A percentile compares a stretch with the other conserved stretches of the same genome.
phyloP scores from a whole-genome alignment of 2,329 filamentous ascomycete genomes.

The Graphilbum fragrans region DNA sequence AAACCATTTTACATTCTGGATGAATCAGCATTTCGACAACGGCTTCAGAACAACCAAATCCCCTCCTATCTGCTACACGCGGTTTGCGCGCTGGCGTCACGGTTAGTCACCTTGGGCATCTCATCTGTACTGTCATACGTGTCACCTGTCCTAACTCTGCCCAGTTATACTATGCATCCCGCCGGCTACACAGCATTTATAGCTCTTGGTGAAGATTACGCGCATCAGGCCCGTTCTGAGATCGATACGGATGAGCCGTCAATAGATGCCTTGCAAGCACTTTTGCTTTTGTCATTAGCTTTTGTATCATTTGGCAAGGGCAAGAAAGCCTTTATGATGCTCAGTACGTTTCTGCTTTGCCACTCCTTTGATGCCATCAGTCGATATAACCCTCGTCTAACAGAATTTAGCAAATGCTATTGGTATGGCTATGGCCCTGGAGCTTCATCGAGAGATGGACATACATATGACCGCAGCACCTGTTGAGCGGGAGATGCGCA shows the following conservation, averaged over 20 bases:
- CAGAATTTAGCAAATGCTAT: slow-evolving; percentile 51
- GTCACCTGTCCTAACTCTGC: background rate
- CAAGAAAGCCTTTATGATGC: slow-evolving; percentile 77
- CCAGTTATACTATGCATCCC: slow-evolving; percentile 57
- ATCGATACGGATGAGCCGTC: slow-evolving; percentile 73
- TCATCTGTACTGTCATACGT: background rate
- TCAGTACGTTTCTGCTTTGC: slow-evolving; percentile 41
- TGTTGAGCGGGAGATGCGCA: slow-evolving; percentile 61
- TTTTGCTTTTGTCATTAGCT: slow-evolving; percentile 63
- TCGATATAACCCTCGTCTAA: slow-evolving; percentile 18
- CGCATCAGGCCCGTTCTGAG: slow-evolving; percentile 53
- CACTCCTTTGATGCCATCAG: background rate
- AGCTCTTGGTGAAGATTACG: slow-evolving; percentile 60
- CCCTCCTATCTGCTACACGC: slow-evolving; percentile 40
- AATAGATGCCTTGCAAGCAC: slow-evolving; percentile 63
- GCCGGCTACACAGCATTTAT: slow-evolving; percentile 56
- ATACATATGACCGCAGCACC: slow-evolving; percentile 47
- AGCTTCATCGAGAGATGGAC: slow-evolving; percentile 67
- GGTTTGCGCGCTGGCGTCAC: slow-evolving; percentile 49
- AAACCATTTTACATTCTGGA: slow-evolving; percentile 76
- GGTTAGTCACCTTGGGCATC: slow-evolving; percentile 28
- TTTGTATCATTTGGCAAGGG: slow-evolving; percentile 68
- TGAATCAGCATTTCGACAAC: slow-evolving; percentile 61
- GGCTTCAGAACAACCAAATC: slow-evolving; percentile 56
- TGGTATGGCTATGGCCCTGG: slow-evolving; percentile 73